A percentile compares a stretch with the other conserved stretches of the same genome.
Evolutionary conservation across 2,329 filamentous ascomycete genomes (phyloP).

Genomic region (Trichoderma brevicompactum): DNA sequence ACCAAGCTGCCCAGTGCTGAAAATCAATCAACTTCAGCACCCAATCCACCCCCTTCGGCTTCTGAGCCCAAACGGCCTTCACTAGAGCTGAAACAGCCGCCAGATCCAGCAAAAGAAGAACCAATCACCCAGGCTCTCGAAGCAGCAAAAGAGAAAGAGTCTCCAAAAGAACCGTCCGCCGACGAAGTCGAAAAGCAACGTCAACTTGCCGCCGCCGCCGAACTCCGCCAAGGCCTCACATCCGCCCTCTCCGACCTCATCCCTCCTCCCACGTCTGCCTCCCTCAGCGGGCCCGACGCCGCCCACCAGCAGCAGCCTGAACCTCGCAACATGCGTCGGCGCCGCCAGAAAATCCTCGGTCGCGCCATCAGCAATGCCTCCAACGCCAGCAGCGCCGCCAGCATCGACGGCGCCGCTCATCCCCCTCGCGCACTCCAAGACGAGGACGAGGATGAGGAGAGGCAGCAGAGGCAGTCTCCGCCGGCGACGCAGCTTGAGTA

Average conservation of each 20-base stretch:
- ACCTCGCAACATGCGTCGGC: constrained; percentile 43
- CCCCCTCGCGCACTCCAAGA: constrained; percentile 30
- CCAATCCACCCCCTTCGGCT: constrained; percentile 18
- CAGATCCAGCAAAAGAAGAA: not conserved
- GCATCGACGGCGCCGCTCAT: constrained; percentile 32
- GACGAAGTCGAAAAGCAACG: constrained; percentile 34
- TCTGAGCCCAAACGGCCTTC: constrained; percentile 17
- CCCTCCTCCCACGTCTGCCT: constrained; percentile 36
- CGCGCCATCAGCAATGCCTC: constrained; percentile 63
- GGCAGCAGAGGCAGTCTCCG: constrained; percentile 38
- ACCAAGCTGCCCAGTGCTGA: constrained; percentile 30
- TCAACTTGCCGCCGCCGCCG: constrained; percentile 36
- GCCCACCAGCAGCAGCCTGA: constrained; percentile 21
- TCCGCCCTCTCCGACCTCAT: constrained; percentile 51
- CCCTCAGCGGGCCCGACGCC: constrained; percentile 12
- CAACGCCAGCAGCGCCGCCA: constrained; percentile 52
- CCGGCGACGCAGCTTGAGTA: constrained; percentile 60
- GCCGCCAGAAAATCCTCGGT: constrained; percentile 59
- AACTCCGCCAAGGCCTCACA: constrained; percentile 46
- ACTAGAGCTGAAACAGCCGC: not conserved
- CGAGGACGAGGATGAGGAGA: constrained; percentile 35
- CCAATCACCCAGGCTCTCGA: not conserved
- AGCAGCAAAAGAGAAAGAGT: constrained; percentile 23
- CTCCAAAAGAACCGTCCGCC: constrained; percentile 20
- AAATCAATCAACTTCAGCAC: constrained; percentile 11